phyloP scores from a whole-genome alignment of 2,329 filamentous ascomycete species.

The Alternaria burnsii region DNA sequence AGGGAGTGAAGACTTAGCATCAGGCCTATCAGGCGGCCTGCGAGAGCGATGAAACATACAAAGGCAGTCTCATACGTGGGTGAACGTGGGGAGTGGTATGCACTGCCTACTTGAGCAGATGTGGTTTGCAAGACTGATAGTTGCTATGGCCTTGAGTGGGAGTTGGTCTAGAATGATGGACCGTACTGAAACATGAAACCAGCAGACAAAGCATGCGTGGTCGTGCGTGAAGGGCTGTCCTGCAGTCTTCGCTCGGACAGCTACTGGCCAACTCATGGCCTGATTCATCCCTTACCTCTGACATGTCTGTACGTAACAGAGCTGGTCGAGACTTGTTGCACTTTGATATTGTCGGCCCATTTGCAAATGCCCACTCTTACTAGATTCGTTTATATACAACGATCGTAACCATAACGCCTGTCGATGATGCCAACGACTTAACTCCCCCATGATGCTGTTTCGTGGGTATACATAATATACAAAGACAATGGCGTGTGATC shows the following conservation, averaged over 20 bases:
- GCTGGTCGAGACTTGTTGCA: background rate
- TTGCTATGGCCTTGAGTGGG: background rate
- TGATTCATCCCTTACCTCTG: background rate
- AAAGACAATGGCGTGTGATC: slow-evolving; percentile 15
- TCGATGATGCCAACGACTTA: slow-evolving; percentile 27
- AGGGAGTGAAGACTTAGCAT: slow-evolving; percentile 11
- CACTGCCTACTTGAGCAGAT: slow-evolving; percentile 9
- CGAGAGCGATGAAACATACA: slow-evolving; percentile 24
- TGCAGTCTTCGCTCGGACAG: background rate
- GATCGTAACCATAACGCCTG: slow-evolving; percentile 26
- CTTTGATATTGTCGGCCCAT: background rate
- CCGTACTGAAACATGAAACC: background rate
- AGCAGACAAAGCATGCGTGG: slow-evolving; percentile 2
- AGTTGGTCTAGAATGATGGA: background rate
- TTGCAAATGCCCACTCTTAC: slow-evolving; percentile 10
- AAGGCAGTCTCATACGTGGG: slow-evolving; percentile 1
- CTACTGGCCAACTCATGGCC: background rate
- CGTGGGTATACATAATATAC: slow-evolving; percentile 40
- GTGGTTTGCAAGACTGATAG: background rate
- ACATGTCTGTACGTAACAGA: background rate
- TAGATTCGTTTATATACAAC: slow-evolving; percentile 24
- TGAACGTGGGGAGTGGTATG: slow-evolving; percentile 16
- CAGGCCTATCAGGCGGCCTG: slow-evolving; percentile 8
- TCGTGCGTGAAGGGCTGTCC: slow-evolving; percentile 7
- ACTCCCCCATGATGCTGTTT: slow-evolving; percentile 30